These are phyloP conservation scores for Penicillium dipodomyicola DNA, from an alignment of 495 filamentous ascomycete genomes.

Conservation along the genomic window DNA sequence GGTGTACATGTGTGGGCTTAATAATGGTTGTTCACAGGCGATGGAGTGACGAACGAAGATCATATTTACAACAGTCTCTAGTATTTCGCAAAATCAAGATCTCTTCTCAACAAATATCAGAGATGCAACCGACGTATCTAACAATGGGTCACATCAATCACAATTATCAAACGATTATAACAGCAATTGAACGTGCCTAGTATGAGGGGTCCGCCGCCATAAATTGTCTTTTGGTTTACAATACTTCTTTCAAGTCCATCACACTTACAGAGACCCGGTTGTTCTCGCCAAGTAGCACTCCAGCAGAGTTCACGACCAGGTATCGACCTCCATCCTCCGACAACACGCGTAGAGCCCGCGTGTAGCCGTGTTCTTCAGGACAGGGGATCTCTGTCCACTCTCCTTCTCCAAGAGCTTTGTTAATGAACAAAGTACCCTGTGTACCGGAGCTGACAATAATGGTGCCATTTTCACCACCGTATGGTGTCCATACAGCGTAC, in stretches of 20 bases:
- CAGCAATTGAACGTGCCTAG: neutral
- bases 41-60: too few species aligned
- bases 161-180: neutral
- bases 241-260: slow-evolving; percentile 26
- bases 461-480: slow-evolving; percentile 56
- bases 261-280: slow-evolving; percentile 36
- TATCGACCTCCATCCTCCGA: slow-evolving; percentile 28
- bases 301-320: slow-evolving; percentile 30
- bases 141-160: neutral
- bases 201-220: neutral
- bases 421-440: slow-evolving; percentile 55
- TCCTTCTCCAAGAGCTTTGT: slow-evolving; percentile 52
- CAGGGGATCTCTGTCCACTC: slow-evolving; percentile 55
- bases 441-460: slow-evolving; percentile 56
- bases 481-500: slow-evolving; percentile 53
- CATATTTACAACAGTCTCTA: neutral
- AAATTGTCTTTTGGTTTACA: slow-evolving; percentile 5
- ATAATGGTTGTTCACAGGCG: too few species aligned
- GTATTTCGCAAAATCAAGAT: neutral
- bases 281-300: slow-evolving; percentile 22
- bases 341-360: slow-evolving; percentile 48
- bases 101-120: neutral
- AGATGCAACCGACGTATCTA: neutral
- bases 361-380: slow-evolving; percentile 49
- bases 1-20: too few species aligned